A percentile compares a stretch with the other conserved stretches of the same genome.
phyloP scores from a whole-genome alignment of 495 filamentous ascomycete genomes.

The Choiromyces venosus region DNA sequence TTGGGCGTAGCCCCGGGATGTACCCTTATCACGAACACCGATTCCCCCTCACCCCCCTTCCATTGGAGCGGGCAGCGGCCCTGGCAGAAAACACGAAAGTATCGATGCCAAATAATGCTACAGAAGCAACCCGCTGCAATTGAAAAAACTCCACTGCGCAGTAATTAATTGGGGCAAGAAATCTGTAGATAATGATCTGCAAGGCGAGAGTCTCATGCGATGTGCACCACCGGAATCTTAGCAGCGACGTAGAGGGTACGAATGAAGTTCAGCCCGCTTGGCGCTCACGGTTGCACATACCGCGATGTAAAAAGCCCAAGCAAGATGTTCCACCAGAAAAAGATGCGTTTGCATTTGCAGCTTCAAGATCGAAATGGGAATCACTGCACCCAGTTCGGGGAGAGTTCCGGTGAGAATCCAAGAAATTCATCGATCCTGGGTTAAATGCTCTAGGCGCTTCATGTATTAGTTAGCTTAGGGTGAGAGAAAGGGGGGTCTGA shows the following conservation, averaged over 20 bases:
- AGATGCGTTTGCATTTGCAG: slow-evolving; percentile 2
- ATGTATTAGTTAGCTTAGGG: not conserved
- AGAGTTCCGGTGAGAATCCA: not conserved
- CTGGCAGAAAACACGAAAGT: not conserved
- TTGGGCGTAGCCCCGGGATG: slow-evolving; percentile 16
- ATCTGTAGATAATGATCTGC: slow-evolving; percentile 33
- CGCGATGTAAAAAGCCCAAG: not conserved
- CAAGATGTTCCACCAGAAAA: slow-evolving; percentile 3
- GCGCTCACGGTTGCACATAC: slow-evolving; percentile 1
- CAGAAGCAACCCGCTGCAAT: slow-evolving; percentile 31
- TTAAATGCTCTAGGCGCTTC: not conserved
- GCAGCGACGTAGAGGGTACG: slow-evolving; percentile 26
- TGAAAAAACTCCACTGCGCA: slow-evolving; percentile 26
- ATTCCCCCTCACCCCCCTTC: slow-evolving; percentile 5
- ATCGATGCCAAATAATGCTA: slow-evolving; percentile 24
- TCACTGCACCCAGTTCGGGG: slow-evolving; percentile 2
- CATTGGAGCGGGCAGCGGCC: not conserved
- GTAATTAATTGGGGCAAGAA: slow-evolving; percentile 25
- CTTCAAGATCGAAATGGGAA: not conserved
- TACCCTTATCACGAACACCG: slow-evolving; percentile 17
- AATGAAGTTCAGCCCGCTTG: slow-evolving; percentile 26
- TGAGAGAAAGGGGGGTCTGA: not conserved
- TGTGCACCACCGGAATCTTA: slow-evolving; percentile 34
- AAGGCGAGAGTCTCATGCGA: slow-evolving; percentile 31
- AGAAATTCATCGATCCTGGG: not conserved